Conservation (phyloP, 2,329 filamentous ascomycete species). For the Venturia asperata region DNA sequence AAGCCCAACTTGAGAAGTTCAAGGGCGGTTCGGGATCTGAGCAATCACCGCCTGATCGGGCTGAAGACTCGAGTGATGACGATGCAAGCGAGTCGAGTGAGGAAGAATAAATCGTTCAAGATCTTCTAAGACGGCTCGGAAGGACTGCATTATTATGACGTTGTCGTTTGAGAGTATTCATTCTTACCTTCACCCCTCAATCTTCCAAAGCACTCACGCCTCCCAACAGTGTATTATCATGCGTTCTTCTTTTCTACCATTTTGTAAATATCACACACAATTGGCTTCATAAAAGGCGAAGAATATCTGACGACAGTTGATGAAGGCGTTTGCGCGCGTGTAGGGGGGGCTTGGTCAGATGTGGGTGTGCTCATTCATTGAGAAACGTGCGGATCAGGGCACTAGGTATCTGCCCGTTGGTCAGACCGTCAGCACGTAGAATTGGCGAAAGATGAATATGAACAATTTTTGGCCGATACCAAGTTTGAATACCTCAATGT, state of each 20-base stretch:
- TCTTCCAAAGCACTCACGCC: background rate
- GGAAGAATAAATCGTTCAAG: background rate
- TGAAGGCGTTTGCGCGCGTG: constrained; percentile 1
- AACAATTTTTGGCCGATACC: background rate
- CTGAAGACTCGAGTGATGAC: constrained; percentile 12
- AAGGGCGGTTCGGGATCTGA: constrained; percentile 38
- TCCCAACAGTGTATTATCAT: background rate
- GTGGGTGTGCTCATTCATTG: background rate
- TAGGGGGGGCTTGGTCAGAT: background rate
- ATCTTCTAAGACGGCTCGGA: background rate
- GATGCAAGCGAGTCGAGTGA: constrained; percentile 15
- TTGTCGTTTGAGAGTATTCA: background rate
- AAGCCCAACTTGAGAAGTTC: constrained; percentile 47
- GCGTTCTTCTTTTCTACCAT: constrained; percentile 10
- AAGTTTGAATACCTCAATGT: background rate
- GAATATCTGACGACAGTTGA: background rate
- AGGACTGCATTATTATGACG: background rate
- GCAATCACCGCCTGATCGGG: constrained; percentile 13
- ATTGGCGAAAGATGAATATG: background rate
- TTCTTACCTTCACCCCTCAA: background rate
- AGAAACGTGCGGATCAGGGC: background rate
- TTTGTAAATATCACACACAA: constrained; percentile 7
- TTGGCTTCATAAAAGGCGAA: background rate
- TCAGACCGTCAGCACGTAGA: background rate
- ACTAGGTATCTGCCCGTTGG: background rate